Evolutionary conservation across 2,329 filamentous ascomycete genomes (phyloP).

Genomic region (Tolypocladium amazonense): DNA sequence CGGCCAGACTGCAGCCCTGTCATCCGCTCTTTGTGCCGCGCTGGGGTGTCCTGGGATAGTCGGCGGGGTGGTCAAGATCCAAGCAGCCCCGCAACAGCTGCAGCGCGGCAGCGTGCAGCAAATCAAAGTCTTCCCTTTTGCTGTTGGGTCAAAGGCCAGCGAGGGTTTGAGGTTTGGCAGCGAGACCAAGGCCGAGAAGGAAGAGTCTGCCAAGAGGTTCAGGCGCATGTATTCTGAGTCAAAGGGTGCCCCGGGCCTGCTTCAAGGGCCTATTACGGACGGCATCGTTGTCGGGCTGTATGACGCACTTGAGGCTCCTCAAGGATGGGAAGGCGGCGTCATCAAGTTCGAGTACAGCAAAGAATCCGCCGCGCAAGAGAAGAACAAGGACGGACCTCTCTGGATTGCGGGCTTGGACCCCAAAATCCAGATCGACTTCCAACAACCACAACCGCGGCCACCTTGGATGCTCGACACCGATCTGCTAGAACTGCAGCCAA

Average conservation of each 20-base stretch:
- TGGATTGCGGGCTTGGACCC: conserved; percentile 76
- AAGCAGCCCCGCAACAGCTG: conserved; percentile 67
- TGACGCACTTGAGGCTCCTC: conserved; percentile 40
- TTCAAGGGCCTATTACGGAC: conserved; percentile 81
- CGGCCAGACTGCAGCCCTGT: conserved; percentile 68
- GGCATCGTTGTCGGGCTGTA: conserved; percentile 63
- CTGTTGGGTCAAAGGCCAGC: conserved; percentile 42
- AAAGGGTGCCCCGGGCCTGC: conserved; percentile 46
- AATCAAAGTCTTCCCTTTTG: conserved; percentile 76
- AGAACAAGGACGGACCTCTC: conserved; percentile 34
- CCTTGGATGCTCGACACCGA: conserved; percentile 37
- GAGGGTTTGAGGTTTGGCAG: conserved; percentile 77
- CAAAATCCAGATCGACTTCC: conserved; percentile 64
- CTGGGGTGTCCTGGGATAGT: conserved; percentile 65
- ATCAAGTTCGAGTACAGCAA: conserved; percentile 55
- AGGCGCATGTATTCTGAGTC: conserved; percentile 56
- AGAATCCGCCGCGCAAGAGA: conserved; percentile 25
- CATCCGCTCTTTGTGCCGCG: conserved; percentile 62
- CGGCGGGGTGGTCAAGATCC: conserved; percentile 78
- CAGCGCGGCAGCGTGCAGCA: conserved; percentile 51
- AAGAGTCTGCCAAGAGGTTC: conserved; percentile 64
- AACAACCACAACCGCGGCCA: conserved; percentile 59
- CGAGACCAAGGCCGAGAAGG: conserved; percentile 72
- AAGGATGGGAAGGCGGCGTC: conserved; percentile 74
- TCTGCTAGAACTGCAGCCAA: conserved; percentile 43